phyloP scores from a whole-genome alignment of 345 rosid species.

The Bretschneidera sinensis region DNA sequence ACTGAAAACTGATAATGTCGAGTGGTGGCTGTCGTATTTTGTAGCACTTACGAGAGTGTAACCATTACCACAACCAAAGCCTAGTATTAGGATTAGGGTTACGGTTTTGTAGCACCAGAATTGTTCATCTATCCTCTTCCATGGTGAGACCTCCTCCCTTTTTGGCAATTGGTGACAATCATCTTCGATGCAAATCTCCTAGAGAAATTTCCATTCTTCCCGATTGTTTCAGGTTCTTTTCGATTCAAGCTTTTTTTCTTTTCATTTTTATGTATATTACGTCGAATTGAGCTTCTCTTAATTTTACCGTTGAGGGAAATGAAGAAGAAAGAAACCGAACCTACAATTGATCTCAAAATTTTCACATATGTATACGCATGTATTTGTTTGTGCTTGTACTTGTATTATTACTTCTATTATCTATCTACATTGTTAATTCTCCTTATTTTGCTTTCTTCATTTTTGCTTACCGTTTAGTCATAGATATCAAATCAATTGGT shows the following conservation, averaged over 20 bases:
- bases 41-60: conserved; percentile 46
- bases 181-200: conserved; percentile 31
- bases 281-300: too few species aligned
- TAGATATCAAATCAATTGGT: too few species aligned
- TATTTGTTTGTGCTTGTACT: too few species aligned
- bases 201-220: conserved; percentile 46
- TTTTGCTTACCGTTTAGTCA: too few species aligned
- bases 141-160: conserved; percentile 34
- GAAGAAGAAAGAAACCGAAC: too few species aligned
- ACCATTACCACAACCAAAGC: conserved; percentile 26
- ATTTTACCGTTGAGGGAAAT: too few species aligned
- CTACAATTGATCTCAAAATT: too few species aligned
- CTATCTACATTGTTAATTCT: too few species aligned
- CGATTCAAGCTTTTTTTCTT: not conserved
- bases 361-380: too few species aligned
- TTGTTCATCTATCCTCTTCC: conserved; percentile 48
- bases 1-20: conserved; percentile 46
- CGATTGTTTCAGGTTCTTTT: conserved; percentile 50
- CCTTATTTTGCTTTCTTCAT: too few species aligned
- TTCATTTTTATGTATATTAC: not conserved
- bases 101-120: conserved; percentile 42
- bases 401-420: too few species aligned
- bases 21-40: conserved; percentile 66
- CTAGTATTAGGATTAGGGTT: conserved; percentile 29
- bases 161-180: conserved; percentile 15